Percentiles rank a stretch among this genome's conserved stretches.
These are phyloP conservation scores for Picochlorum sp. DNA, from an alignment of 139 green algal species.

Conservation along the genomic window DNA sequence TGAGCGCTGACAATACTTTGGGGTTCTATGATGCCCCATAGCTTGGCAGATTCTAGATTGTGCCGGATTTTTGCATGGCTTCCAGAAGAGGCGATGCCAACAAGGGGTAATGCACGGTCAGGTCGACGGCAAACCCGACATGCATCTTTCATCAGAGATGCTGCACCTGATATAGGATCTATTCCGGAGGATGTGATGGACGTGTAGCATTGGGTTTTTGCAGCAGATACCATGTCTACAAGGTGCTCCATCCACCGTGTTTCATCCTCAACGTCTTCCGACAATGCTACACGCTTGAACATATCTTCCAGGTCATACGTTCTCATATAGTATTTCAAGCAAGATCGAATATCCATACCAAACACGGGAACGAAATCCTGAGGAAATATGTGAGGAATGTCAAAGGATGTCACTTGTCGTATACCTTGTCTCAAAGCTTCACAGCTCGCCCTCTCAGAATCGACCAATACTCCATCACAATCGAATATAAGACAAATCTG, in stretches of 20 bases:
- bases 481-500: conserved; percentile 64
- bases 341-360: conserved; percentile 66
- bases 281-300: not conserved
- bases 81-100: conserved; percentile 44
- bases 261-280: conserved; percentile 18
- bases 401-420: conserved; percentile 58
- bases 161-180: conserved; percentile 28
- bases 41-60: conserved; percentile 47
- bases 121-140: not conserved
- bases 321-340: conserved; percentile 44
- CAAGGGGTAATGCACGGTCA: conserved; percentile 8
- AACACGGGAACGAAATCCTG: conserved; percentile 58
- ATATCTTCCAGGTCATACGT: conserved; percentile 3
- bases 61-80: conserved; percentile 56
- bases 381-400: conserved; percentile 66
- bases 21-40: conserved; percentile 25
- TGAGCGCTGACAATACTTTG: conserved; percentile 35
- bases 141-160: conserved; percentile 24
- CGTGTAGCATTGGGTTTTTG: conserved; percentile 42
- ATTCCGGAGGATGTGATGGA: conserved; percentile 37
- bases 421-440: conserved; percentile 55
- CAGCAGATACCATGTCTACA: conserved; percentile 27
- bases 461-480: conserved; percentile 74
- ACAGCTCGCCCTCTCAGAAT: conserved; percentile 59
- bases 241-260: not conserved